Conservation (phyloP, 1,284 basidiomycete genomes). For the Puccinia novopanici region DNA sequence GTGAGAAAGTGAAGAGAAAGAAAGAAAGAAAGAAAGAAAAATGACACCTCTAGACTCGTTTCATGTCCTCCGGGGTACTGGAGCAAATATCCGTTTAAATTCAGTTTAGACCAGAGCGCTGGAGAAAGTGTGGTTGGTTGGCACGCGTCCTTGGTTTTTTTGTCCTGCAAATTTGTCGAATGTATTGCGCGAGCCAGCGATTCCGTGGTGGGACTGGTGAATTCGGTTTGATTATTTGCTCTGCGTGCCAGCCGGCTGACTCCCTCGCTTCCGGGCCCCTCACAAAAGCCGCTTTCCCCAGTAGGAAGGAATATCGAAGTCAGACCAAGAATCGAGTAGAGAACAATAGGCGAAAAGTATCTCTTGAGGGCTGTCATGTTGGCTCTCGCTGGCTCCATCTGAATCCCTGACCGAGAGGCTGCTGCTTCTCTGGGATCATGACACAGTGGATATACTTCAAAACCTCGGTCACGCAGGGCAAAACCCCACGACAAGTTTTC, state of each 20-base stretch:
- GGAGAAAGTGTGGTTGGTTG: background rate
- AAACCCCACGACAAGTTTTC: no score
- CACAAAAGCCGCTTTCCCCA: no score
- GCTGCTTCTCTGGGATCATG: no score
- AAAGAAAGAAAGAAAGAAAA: no score
- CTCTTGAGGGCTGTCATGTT: background rate
- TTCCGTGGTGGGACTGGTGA: background rate
- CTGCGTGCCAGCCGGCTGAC: background rate
- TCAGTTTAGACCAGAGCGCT: background rate
- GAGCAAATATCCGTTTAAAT: constrained; percentile 1
- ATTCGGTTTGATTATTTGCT: background rate
- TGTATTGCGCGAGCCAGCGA: background rate
- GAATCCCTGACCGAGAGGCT: no score
- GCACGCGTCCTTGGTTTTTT: background rate
- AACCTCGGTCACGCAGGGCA: no score
- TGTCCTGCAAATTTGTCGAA: background rate
- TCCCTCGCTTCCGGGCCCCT: background rate
- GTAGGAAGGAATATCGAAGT: background rate
- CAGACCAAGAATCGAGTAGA: background rate
- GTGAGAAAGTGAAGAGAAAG: background rate
- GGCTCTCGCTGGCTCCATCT: background rate
- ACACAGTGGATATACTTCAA: no score
- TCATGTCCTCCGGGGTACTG: background rate
- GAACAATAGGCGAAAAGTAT: background rate
- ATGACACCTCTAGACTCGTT: background rate